phyloP scores from a whole-genome alignment of 176 grass and related monocot species.

The Phyllostachys edulis region DNA sequence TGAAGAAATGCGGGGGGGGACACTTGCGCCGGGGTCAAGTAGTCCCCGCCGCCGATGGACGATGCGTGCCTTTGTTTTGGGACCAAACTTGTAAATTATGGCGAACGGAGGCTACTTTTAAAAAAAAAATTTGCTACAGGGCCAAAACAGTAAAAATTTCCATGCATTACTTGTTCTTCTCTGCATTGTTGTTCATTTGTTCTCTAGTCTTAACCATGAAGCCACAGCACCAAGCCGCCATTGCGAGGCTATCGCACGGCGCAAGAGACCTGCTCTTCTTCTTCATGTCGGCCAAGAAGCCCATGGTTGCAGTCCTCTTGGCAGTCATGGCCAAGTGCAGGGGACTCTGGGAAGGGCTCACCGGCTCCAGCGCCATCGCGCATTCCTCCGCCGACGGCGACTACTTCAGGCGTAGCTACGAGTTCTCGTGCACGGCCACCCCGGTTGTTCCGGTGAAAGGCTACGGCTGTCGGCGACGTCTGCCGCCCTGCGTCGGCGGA shows the following conservation, averaged over 20 bases:
- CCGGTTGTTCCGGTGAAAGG: background rate
- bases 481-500: slow-evolving; percentile 28
- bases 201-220: background rate
- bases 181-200: background rate
- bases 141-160: too few species aligned
- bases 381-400: background rate
- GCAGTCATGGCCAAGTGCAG: slow-evolving; percentile 12
- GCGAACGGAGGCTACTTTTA: too few species aligned
- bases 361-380: background rate
- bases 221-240: background rate
- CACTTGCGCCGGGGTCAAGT: too few species aligned
- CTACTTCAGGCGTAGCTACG: slow-evolving; percentile 40
- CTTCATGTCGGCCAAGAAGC: slow-evolving; percentile 6
- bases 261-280: background rate
- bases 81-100: too few species aligned
- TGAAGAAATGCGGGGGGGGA: too few species aligned
- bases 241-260: background rate
- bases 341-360: slow-evolving; percentile 14
- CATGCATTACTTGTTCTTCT: background rate
- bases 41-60: too few species aligned
- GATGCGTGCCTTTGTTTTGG: too few species aligned
- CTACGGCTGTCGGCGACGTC: background rate
- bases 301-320: background rate
- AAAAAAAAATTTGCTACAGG: too few species aligned
- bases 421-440: slow-evolving; percentile 34